Evolutionary conservation across 1,139 yeast species (phyloP), one percentile per base, ranked within the genome.

Genomic region (Geotrichum histeridarum): DNA sequence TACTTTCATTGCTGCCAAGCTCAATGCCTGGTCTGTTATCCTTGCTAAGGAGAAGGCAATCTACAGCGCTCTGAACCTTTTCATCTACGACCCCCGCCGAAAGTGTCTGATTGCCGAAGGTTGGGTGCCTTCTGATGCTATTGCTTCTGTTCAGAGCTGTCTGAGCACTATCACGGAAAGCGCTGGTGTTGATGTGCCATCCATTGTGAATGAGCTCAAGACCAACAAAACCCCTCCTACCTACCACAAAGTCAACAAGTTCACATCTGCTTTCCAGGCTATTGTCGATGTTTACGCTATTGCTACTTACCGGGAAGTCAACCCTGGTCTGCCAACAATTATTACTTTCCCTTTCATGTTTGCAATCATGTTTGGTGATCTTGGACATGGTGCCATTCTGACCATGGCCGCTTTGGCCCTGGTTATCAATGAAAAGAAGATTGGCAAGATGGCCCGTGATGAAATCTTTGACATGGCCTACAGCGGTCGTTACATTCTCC

Each of bases 361-460:
- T 74, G 97, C 99, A 32, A 87, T 93, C 64, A 93, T 93, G 99
- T 93, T 93, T 77, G 99, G 99, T 71, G 99, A 93, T 73, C 73
- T 93, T 55, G 99, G 99, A 5, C 99, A 93, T 71, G 99, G 99
- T 22, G 76, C 89, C 55, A 78, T 94, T 55, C 77, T 94, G 65
- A 74, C 83, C 51, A 69, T 87, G 61, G 91, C 89, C 11, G 95
- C 95, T 9, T 68, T 81, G 33, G 74, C 76, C 42, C 74, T 93
- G 61, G 91, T 93, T 12, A 63, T 78, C 46, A 84, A 85, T 65
- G 99, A 93, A 71, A 73, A 73, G 56, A 73, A 73, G 56, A 80
- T 93, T 60, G 85, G 80, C 27, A 77, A 78, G 55, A 79, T 84
- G 64, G 76, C 82, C 59, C 82, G 90, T 64, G 98, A 89, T 67